Evolutionary conservation across 2,329 filamentous ascomycete species (phyloP), one percentile per base, ranked within the genome.

Genomic region (Trichoderma brevicompactum): DNA sequence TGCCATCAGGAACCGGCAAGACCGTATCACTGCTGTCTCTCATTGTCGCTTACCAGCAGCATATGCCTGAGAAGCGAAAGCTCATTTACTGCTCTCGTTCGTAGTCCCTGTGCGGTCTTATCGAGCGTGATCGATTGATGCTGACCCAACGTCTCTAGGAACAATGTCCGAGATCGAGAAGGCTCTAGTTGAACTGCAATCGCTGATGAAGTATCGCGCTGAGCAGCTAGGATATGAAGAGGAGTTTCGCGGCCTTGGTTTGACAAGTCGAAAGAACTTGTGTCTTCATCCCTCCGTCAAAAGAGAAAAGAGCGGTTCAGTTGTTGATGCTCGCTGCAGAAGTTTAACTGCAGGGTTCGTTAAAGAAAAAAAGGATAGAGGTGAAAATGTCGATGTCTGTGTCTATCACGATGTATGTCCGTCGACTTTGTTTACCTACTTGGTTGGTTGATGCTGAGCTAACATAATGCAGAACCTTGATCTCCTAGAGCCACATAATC

Each of bases 131-230:
- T 19, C 7, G 23, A 38, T 13, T 10, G 28, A 58, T 28, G n/a
- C 54, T 61, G n/a, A 49, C 17, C 2, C 28, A 34, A 10, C 13
- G 7, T 34, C 7, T 34, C 10, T 44, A 88, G 86, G 86, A 81
- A 99, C 95, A 65, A 99, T 99, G 94, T 99, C 95, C 43, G 95
- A 99, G 80, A 99, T 99, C 73, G 95, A 99, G 76, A 99, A 99
- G 79, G 95, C 96, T 0, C 79, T 99, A 60, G 92, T 92, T 9
- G 95, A 99, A 78, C 77, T 99, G 71, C 93, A 95, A 76, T 89
- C 89, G 28, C 80, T 99, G 61, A 99, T 99, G 94, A 96, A 96
- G 75, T 98, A 97, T 74, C 90, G 95, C 15, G 82, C 92, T 6
- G 86, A 97, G 69, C 88, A 97, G 76, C 85, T 99, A n/a, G 95